Conservation (phyloP, 2,329 filamentous ascomycete genomes). For the Rosellinia necatrix region DNA sequence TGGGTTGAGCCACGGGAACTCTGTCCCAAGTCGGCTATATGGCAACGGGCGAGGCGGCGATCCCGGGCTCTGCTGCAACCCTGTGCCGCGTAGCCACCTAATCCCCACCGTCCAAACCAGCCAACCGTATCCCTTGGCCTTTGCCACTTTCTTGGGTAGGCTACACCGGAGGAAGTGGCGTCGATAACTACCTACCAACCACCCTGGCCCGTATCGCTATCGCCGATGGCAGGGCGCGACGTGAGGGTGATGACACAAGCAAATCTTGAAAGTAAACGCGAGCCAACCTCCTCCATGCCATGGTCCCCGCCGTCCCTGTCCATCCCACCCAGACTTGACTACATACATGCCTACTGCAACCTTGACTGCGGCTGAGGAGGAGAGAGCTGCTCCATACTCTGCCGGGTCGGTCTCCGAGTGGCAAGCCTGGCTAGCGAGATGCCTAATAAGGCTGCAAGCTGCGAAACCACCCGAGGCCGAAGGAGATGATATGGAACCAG, state of each 20-base stretch:
- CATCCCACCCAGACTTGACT: too few relatives aligned
- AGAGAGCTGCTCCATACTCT: constrained; percentile 22
- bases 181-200: constrained; percentile 11
- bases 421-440: constrained; percentile 15
- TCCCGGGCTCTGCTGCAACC: not conserved
- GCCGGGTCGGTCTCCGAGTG: constrained; percentile 23
- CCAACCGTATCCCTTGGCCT: constrained; percentile 7
- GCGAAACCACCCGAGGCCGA: constrained; percentile 21
- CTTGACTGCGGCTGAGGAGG: constrained; percentile 14
- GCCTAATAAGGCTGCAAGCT: constrained; percentile 25
- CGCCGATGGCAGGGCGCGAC: constrained; percentile 5
- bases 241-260: constrained; percentile 18
- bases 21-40: constrained; percentile 3
- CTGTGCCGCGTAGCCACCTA: constrained; percentile 15
- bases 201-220: constrained; percentile 19
- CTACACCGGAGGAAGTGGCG: constrained; percentile 1
- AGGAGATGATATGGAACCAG: constrained; percentile 16
- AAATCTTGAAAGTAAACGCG: not conserved
- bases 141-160: constrained; percentile 1
- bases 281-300: constrained; percentile 1
- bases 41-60: constrained; percentile 7
- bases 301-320: too few relatives aligned
- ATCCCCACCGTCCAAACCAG: not conserved
- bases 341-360: too few relatives aligned
- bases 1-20: not conserved